A percentile compares a stretch with the other conserved stretches of the same genome.
Evolutionary conservation across 164 flowering plant species (phyloP).

Genomic region (Chimonanthus salicifolius): DNA sequence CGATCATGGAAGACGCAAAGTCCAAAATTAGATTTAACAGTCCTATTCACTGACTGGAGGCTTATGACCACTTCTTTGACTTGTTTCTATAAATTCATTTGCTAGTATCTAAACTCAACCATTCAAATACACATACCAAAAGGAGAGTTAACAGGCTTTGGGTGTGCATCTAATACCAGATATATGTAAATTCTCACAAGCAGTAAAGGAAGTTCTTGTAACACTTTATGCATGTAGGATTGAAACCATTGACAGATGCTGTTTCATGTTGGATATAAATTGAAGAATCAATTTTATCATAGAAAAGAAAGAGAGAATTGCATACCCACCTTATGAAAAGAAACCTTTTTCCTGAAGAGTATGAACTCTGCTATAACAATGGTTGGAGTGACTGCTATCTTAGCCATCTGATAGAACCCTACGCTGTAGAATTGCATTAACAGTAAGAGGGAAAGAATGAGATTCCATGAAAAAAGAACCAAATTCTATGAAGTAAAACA

Average conservation of each 20-base stretch:
- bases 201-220: not conserved
- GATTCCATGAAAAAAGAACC: not conserved
- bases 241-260: not conserved
- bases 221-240: not conserved
- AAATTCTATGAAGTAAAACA: too few relatives aligned
- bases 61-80: not conserved
- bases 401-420: constrained; percentile 91
- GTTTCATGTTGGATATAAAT: not conserved
- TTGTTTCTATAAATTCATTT: too few relatives aligned
- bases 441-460: constrained; percentile 3
- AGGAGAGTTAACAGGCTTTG: not conserved
- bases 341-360: constrained; percentile 47
- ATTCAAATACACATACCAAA: not conserved
- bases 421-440: constrained; percentile 37
- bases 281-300: not conserved
- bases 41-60: not conserved
- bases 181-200: not conserved
- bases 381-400: constrained; percentile 79
- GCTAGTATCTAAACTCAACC: not conserved
- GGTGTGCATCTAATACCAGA: not conserved
- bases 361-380: constrained; percentile 76
- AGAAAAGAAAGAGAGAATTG: not conserved
- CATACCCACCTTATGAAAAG: constrained; percentile 45
- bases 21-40: not conserved
- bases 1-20: not conserved